Evolutionary conservation across 2,329 filamentous ascomycete species (phyloP).

Genomic region (Colletotrichum sp.): DNA sequence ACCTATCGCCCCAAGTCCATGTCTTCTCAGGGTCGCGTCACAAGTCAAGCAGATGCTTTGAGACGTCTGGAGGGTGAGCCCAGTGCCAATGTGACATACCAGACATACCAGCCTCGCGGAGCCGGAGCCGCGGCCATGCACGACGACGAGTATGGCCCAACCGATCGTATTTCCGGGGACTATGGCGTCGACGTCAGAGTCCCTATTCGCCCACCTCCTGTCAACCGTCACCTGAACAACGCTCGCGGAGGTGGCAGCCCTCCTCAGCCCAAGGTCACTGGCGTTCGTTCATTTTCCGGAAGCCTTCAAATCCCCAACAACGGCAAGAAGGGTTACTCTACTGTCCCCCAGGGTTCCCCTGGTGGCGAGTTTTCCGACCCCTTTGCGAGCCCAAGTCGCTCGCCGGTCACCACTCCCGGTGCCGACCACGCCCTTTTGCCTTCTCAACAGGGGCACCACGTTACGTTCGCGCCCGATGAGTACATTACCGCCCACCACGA

Average conservation of each 20-base stretch:
- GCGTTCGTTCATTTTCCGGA: neutral
- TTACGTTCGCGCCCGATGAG: conserved; percentile 1
- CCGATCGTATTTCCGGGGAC: neutral
- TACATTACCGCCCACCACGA: neutral
- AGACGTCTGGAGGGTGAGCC: conserved; percentile 14
- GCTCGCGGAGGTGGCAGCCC: neutral
- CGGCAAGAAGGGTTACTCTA: conserved; percentile 1
- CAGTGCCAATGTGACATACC: neutral
- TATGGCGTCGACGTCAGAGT: conserved; percentile 6
- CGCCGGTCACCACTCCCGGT: neutral
- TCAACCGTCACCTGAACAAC: conserved; percentile 13
- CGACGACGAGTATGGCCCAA: neutral
- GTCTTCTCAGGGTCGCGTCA: neutral
- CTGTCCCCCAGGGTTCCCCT: neutral
- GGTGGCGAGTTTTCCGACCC: conserved; percentile 1
- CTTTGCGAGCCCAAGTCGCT: conserved; percentile 7
- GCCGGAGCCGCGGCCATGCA: neutral
- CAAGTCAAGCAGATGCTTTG: conserved; percentile 8
- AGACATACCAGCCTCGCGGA: conserved; percentile 9
- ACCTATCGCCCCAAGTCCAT: conserved; percentile 18
- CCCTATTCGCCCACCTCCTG: neutral
- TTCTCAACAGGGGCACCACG: neutral
- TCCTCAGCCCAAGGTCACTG: neutral
- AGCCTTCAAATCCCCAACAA: neutral
- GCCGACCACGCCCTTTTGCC: neutral